Conservation (phyloP, 179 eudicot genomes). For the Silene noctiflora region DNA sequence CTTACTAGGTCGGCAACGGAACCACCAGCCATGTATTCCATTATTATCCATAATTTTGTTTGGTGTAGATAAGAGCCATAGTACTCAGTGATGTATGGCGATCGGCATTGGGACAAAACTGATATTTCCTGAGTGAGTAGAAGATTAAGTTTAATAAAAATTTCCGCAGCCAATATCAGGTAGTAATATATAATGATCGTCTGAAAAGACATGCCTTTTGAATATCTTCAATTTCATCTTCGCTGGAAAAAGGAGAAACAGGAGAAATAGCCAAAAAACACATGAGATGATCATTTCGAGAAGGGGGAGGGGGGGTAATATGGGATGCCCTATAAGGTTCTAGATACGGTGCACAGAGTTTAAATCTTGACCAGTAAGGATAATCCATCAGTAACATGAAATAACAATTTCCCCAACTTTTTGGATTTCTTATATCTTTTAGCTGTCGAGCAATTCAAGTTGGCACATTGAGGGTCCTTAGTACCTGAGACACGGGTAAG, state of each 20-base stretch:
- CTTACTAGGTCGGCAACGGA: slow-evolving; percentile 96
- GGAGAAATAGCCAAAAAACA: slow-evolving; percentile 15
- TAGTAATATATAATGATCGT: not conserved
- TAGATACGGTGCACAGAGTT: not conserved
- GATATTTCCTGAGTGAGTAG: slow-evolving; percentile 77
- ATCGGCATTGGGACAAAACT: slow-evolving; percentile 86
- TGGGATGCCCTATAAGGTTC: not conserved
- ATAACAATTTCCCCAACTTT: not conserved
- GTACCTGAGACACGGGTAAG: not conserved
- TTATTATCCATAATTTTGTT: slow-evolving; percentile 88
- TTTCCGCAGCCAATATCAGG: slow-evolving; percentile 4
- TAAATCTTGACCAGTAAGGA: not conserved
- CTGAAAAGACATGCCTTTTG: slow-evolving; percentile 57
- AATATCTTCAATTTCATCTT: slow-evolving; percentile 96
- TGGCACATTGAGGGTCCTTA: not conserved
- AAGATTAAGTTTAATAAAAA: slow-evolving; percentile 14
- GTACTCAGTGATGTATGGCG: slow-evolving; percentile 88
- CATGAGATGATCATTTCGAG: not conserved
- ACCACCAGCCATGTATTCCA: slow-evolving; percentile 99
- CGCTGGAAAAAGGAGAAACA: slow-evolving; percentile 45
- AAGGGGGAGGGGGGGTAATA: not conserved
- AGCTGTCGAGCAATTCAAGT: not conserved
- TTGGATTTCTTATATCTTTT: not conserved
- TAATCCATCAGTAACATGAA: not conserved
- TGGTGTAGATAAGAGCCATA: slow-evolving; percentile 86